Conservation (phyloP, 768 basidiomycete species). For the Peribolospora baueri region DNA sequence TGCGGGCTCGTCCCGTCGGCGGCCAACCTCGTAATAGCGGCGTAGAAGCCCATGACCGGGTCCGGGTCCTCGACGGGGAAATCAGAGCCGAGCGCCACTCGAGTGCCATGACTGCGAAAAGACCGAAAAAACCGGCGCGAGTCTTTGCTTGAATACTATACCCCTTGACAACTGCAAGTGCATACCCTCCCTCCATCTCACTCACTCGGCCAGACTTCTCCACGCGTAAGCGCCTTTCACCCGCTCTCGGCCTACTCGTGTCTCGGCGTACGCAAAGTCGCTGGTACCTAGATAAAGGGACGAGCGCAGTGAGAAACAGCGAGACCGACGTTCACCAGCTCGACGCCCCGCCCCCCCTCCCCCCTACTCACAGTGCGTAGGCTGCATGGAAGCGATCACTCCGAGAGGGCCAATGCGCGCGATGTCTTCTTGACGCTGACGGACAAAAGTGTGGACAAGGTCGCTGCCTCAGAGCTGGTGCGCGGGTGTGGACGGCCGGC, state of each 20-base stretch:
- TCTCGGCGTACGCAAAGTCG: conserved; percentile 82
- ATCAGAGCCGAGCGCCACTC: conserved; percentile 68
- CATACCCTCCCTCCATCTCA: not conserved
- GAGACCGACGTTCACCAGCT: conserved; percentile 26
- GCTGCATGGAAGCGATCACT: conserved; percentile 77
- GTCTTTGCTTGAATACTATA: too few species aligned
- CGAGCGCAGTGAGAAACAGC: not conserved
- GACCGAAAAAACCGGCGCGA: not conserved
- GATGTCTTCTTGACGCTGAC: conserved; percentile 34
- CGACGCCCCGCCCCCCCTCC: too few species aligned
- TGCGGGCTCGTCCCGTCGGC: conserved; percentile 49
- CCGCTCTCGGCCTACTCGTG: conserved; percentile 49
- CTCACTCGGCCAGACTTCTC: conserved; percentile 45
- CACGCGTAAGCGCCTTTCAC: conserved; percentile 81
- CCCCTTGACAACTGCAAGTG: too few species aligned
- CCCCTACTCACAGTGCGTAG: conserved; percentile 36
- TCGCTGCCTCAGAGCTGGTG: not conserved
- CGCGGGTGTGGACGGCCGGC: not conserved
- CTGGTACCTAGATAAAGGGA: conserved; percentile 32
- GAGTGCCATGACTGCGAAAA: conserved; percentile 16
- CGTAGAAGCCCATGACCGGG: conserved; percentile 71
- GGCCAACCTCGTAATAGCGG: conserved; percentile 51
- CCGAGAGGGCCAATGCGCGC: conserved; percentile 44
- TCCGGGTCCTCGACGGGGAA: conserved; percentile 84
- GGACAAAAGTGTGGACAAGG: not conserved